Percentiles rank a stretch among this genome's conserved stretches.
These are phyloP conservation scores for Paramecium sexaurelia DNA, from an alignment of 73 alveolate genomes.

Conservation along the genomic window DNA sequence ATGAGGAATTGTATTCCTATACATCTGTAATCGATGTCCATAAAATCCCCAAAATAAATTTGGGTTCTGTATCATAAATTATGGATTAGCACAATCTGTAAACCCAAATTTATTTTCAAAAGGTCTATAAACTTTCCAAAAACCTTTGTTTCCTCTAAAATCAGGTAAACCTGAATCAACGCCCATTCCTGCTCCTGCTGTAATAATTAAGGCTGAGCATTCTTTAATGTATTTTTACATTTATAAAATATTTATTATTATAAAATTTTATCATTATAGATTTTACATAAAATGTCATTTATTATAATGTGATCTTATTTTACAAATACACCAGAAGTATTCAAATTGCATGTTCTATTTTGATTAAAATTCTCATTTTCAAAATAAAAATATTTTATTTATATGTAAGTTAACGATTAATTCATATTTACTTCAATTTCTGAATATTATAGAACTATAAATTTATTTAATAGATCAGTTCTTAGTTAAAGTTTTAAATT, in stretches of 20 bases:
- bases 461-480: no score
- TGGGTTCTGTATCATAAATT: slow-evolving; percentile 70
- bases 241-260: not conserved
- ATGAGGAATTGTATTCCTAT: slow-evolving; percentile 73
- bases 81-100: slow-evolving; percentile 75
- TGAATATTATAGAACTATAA: no score
- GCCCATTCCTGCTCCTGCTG: slow-evolving; percentile 90
- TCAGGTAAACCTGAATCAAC: slow-evolving; percentile 85
- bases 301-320: not conserved
- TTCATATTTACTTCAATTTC: no score
- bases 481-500: no score
- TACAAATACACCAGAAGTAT: no score
- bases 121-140: slow-evolving; percentile 65
- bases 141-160: slow-evolving; percentile 77
- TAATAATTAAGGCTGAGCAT: slow-evolving; percentile 50
- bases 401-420: no score
- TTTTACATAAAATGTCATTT: not conserved
- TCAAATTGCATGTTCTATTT: no score
- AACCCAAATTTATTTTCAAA: slow-evolving; percentile 60
- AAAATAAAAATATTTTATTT: no score
- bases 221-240: slow-evolving; percentile 8
- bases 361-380: no score
- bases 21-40: slow-evolving; percentile 75
- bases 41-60: slow-evolving; percentile 79
- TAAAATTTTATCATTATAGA: not conserved